phyloP scores from a whole-genome alignment of 202 grass and related monocot genomes.

The Schoenoplectus triqueter region DNA sequence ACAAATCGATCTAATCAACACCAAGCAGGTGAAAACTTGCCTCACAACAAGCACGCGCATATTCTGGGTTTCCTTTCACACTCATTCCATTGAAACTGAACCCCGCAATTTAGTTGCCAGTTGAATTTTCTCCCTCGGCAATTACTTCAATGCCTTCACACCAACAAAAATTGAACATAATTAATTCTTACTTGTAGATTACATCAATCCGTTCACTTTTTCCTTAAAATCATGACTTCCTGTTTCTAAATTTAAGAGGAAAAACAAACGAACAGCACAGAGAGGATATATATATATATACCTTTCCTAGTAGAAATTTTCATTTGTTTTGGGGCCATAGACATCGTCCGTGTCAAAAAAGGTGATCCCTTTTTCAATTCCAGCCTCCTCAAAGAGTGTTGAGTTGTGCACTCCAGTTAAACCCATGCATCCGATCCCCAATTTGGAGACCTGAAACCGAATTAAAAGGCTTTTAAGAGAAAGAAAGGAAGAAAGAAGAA shows the following conservation, averaged over 20 bases:
- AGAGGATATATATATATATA: not conserved
- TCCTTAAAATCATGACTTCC: no score
- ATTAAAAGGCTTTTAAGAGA: slow-evolving; percentile 6
- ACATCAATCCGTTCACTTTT: not conserved
- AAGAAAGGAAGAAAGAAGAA: not conserved
- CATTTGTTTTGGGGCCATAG: slow-evolving; percentile 66
- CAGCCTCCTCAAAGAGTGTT: slow-evolving; percentile 55
- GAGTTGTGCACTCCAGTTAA: slow-evolving; percentile 64
- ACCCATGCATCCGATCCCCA: slow-evolving; percentile 83
- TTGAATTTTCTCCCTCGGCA: slow-evolving; percentile 67
- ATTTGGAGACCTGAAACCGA: slow-evolving; percentile 59
- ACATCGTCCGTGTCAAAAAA: slow-evolving; percentile 83
- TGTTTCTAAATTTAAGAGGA: no score
- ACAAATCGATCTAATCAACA: slow-evolving; percentile 82
- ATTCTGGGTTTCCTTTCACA: slow-evolving; percentile 67
- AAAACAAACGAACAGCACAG: not conserved
- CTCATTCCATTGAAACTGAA: slow-evolving; percentile 39
- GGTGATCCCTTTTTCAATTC: slow-evolving; percentile 55
- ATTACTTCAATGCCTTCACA: slow-evolving; percentile 60
- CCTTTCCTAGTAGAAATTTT: slow-evolving; percentile 73
- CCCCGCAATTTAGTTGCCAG: slow-evolving; percentile 67
- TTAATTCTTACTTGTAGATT: not conserved
- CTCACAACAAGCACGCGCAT: slow-evolving; percentile 62
- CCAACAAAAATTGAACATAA: slow-evolving; percentile 29
- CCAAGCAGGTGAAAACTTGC: slow-evolving; percentile 61